Base-by-base conservation (phyloP, 139 green algal genomes). In the Spirogloea muscicola region DNA sequence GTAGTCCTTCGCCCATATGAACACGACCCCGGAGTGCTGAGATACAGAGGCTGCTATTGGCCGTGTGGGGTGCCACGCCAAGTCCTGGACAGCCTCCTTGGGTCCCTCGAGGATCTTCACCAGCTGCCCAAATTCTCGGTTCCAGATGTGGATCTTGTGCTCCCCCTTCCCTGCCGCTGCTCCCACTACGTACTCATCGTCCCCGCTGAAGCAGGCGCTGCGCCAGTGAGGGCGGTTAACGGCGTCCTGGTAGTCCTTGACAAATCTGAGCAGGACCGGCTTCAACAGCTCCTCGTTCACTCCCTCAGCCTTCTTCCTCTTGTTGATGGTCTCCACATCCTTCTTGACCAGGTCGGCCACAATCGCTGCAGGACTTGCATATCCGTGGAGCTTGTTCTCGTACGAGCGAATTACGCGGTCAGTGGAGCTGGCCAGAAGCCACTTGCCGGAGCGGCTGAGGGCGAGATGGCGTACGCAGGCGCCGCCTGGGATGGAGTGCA, bases 1-100 rank as follows among this genome's bases (percentile, higher is more conserved):
- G 57, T 91, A 91, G 0, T 86, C 79, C n/a, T 85, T 87, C 0
- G 88, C 77, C 93, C 93, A 98, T 10, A 97, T 64, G 76, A 89
- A 92, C 49, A 91, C 69, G 66, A 83, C 76, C 34, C 88, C 89
- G 2, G 65, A 79, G n/a, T n/a, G n/a, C 7, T 41, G 16, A 27
- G 59, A 52, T 41, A 96, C 62, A 31, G 82, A 82, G 1, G 89
- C 71, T 31, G 96, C 80, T 49, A 88, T 77, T 1, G 77, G 65
- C 1, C 72, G 73, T 27, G 78, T 71, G 1, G 93, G 93, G 79
- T 97, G 90, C 89, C 90, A 96, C 3, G 76, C 70, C 41, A 95
- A 49, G 34, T 88, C 80, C n/a, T 29, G 18, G 13, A 83, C 42
- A 3, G 59, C 68, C 66, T 84, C 74, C 87, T 64, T 64, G 7